These are phyloP conservation scores for Boletellus emodensis DNA, from an alignment of 768 basidiomycete genomes.

Conservation along the genomic window DNA sequence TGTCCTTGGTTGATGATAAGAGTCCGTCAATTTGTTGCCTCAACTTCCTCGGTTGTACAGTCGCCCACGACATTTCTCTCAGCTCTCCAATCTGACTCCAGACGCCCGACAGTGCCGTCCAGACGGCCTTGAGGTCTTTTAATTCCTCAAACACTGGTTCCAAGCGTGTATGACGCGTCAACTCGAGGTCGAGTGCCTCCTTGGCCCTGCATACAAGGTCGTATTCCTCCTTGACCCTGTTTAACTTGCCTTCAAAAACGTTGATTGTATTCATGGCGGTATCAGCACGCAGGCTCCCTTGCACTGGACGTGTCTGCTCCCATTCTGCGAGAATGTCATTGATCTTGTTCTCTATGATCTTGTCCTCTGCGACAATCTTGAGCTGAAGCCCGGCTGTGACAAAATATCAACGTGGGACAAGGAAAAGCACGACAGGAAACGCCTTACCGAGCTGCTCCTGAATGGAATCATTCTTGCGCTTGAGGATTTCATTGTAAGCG, in stretches of 20 bases:
- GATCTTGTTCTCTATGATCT: conserved; percentile 95
- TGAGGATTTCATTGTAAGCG: conserved; percentile 96
- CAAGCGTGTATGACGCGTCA: conserved; percentile 83
- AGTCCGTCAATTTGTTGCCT: conserved; percentile 92
- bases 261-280: conserved; percentile 95
- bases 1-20: conserved; percentile 90
- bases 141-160: conserved; percentile 95
- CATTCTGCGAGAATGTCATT: conserved; percentile 87
- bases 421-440: conserved; percentile 2
- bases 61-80: conserved; percentile 85
- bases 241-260: conserved; percentile 89
- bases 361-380: conserved; percentile 99
- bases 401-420: conserved; percentile 2
- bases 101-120: conserved; percentile 96
- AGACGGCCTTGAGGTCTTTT: conserved; percentile 94
- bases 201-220: conserved; percentile 95
- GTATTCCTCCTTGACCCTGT: conserved; percentile 88
- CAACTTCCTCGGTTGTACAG: conserved; percentile 90
- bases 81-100: conserved; percentile 92
- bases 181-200: conserved; percentile 92
- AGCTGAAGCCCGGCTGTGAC: conserved; percentile 86
- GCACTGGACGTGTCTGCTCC: conserved; percentile 95
- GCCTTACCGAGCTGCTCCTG: conserved; percentile 90
- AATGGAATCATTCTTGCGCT: conserved; percentile 96
- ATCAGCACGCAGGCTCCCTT: conserved; percentile 94